phyloP scores from a whole-genome alignment of 495 filamentous ascomycete species.

The Neurospora sp. region DNA sequence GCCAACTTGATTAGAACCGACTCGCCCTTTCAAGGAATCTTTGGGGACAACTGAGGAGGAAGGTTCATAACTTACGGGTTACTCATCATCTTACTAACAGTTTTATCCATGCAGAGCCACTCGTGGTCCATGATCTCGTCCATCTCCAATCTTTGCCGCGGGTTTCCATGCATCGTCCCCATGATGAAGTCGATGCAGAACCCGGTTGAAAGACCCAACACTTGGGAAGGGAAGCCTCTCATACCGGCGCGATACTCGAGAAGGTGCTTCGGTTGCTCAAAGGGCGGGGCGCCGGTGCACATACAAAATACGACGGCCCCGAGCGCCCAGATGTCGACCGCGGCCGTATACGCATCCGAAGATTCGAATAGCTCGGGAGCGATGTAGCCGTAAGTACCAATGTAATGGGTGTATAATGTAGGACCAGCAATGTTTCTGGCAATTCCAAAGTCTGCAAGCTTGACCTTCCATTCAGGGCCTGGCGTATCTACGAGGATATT shows the following conservation, averaged over 20 bases:
- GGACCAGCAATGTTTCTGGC: slow-evolving; percentile 11
- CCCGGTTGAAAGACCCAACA: neutral
- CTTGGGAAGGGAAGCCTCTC: neutral
- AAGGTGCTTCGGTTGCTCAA: neutral
- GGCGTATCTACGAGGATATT: slow-evolving; percentile 10
- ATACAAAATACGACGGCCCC: slow-evolving; percentile 4
- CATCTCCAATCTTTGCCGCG: neutral
- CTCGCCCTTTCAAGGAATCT: neutral
- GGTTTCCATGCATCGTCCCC: neutral
- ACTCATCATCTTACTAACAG: neutral
- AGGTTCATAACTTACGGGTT: neutral
- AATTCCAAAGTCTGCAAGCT: slow-evolving; percentile 45
- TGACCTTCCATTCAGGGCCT: slow-evolving; percentile 31
- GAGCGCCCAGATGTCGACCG: slow-evolving; percentile 14
- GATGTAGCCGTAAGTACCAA: slow-evolving; percentile 8
- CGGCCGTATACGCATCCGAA: neutral
- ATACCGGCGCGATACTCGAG: neutral
- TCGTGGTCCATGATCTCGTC: neutral
- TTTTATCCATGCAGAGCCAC: neutral
- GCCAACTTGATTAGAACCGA: neutral
- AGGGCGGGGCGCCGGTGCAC: neutral
- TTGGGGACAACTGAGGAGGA: neutral
- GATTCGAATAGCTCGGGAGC: slow-evolving; percentile 8
- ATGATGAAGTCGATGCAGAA: neutral
- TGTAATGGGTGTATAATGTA: slow-evolving; percentile 3